Conservation (phyloP, 1,139 yeast species). For the Yamadazyma blattariae region DNA sequence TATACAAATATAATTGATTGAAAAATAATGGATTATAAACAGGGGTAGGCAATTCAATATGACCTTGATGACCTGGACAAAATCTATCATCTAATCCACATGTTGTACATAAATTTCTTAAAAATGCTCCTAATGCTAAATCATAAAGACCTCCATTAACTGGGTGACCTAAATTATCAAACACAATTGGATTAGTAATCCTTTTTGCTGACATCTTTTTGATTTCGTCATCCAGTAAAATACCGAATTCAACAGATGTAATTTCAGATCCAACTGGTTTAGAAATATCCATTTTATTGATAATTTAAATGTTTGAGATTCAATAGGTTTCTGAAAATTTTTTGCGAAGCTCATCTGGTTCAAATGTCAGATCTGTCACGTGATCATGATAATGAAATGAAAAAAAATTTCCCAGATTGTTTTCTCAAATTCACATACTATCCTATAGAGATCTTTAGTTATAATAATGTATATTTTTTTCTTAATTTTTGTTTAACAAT, state of each 20-base stretch:
- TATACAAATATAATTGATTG: constrained; percentile 79
- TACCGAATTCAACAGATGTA: constrained; percentile 87
- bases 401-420: too few species aligned
- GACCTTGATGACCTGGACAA: constrained; percentile 99
- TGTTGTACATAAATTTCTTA: constrained; percentile 84
- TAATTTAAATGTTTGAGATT: constrained; percentile 1
- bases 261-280: constrained; percentile 96
- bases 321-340: constrained; percentile 6
- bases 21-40: constrained; percentile 94
- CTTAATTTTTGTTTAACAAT: too few species aligned
- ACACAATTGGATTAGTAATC: constrained; percentile 89
- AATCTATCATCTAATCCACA: constrained; percentile 94
- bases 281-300: constrained; percentile 77
- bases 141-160: constrained; percentile 92
- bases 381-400: too few species aligned
- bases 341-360: constrained; percentile 13
- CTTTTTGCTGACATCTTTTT: constrained; percentile 88
- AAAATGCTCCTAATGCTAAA: constrained; percentile 89
- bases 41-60: constrained; percentile 92
- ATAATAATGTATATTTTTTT: too few species aligned
- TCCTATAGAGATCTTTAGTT: too few species aligned
- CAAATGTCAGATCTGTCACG: constrained; percentile 7
- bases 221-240: constrained; percentile 78
- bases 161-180: constrained; percentile 96
- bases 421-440: too few species aligned